Base-by-base conservation (phyloP, 305 asterid genomes). In the Lippia alba region DNA sequence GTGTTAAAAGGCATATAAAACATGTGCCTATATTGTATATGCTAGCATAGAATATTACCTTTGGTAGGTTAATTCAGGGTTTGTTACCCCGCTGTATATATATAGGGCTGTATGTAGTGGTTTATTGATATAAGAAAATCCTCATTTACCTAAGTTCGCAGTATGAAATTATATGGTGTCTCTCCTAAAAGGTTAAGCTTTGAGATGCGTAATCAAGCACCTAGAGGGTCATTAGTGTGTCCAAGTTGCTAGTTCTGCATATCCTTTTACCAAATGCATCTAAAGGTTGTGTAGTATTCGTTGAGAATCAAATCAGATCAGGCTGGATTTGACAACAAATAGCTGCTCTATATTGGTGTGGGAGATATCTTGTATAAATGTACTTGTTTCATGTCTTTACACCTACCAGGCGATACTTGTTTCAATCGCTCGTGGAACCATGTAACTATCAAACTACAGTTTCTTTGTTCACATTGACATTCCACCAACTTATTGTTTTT, bases 181-280 rank as follows among this genome's bases (percentile, higher is more conserved):
- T 24, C 30, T 24, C 30, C 30, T 24, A 24, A 24, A 1, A 24
- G 30, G 30, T 24, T 24, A 24, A 24, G 30, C 30, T 24, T 24
- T 24, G 30, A 24, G 30, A 24, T 24, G 30, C 1, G 30, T 24
- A 56, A 61, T 18, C 30, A 51, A 61, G 67, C 76, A 51, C 58
- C 19, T 15, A 45, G 36, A 70, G 41, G 41, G 18, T 56, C 10
- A n/a, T 68, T 65, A 57, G 64, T 61, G 69, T 60, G 63, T 66
- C 56, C 60, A 66, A 24, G 49, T 18, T 41, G 11, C 66, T 15
- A 16, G 58, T 54, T 56, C 34, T 72, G 3, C 55, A 70, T 20
- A 61, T 75, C 56, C 46, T 65, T 72, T 73, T 66, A 56, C 67
- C 60, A 50, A 61, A 66, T 64, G 49, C 34, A 51, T 11, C 60